Base-by-base conservation (phyloP, 2,329 filamentous ascomycete genomes). In the Clonostachys sp. region DNA sequence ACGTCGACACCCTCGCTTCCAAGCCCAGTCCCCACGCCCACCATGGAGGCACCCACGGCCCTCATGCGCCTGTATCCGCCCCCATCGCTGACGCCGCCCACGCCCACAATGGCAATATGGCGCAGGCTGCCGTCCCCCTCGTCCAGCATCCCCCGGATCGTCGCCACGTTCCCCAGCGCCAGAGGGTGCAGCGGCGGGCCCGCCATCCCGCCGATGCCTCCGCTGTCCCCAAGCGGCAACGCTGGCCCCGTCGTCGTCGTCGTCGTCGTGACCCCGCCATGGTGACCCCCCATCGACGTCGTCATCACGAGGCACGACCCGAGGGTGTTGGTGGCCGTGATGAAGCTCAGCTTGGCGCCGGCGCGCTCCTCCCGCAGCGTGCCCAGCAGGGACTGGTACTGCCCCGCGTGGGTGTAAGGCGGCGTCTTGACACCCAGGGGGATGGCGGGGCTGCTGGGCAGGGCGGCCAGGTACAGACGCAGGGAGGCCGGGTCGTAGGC, bases 251-350 rank as follows among this genome's bases (percentile, higher is more conserved):
- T 34, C 46, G 4, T 24, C 20, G 20, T 20, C 46, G 12, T 34
- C 46, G 4, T 24, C 20, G 20, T 20, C 20, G 20, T 20, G 20
- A 20, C 24, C 24, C 24, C 7, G 7, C 24, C 24, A 24, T 24
- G 6, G 8, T 49, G 43, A 12, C 52, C 48, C 17, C 48, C 46
- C 12, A 48, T 42, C 43, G 47, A 41, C 38, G 67, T 55, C 38
- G 67, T 55, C 1, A 89, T 61, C 1, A 89, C 66, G 0, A 91
- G 69, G 41, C 81, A 86, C 1, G 77, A 82, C 1, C 87, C 88
- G 0, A 91, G 77, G 1, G 58, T 91, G 57, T 91, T 91, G 2
- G 83, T 87, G 0, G 86, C 78, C 0, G 87, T 90, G 53, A 91
- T 73, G 63, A 91, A 91, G 41, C 74, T 78, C 2, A 89, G 47